Base-by-base conservation (phyloP, 176 grass and related monocot genomes). In the Zoysia japonica region DNA sequence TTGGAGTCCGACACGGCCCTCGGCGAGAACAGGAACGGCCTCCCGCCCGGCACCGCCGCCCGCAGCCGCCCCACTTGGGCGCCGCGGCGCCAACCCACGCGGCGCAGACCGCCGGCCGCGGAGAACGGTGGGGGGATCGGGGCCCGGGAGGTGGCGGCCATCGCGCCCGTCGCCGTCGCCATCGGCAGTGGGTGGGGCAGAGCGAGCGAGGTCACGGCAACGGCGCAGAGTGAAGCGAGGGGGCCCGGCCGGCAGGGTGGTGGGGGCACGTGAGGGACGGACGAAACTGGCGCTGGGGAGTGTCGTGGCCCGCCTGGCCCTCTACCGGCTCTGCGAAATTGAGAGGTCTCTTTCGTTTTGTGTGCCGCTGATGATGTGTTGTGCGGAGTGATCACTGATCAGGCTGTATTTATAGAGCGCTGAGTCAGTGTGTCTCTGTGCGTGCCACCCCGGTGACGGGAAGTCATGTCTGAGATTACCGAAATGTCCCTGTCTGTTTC, bases 1-100 rank as follows among this genome's bases (percentile, higher is more conserved):
- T 60, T 72, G 0, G 96, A 95, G 63, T 99, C 96, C 1, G 96
- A 99, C 47, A 99, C 96, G 45, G 82, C 92, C 61, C 71, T 64
- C 16, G 92, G 86, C 51, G 92, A 89, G 77, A 99, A 91, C 9
- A 95, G 7, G 65, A 89, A 74, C 44, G 78, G 85, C 64, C 81
- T 76, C 44, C 14, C 49, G 6, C 38, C 48, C 9, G 76, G 38
- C 64, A 61, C 77, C n/a, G 72, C 52, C 77, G 86, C 47, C 11
- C 55, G 60, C 82, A 88, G 65, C 39, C 60, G 78, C 8, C 79
- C 38, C 49, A 72, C 75, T 1, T 73, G 68, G 46, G 81, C 72
- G 51, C 87, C 80, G 61, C 53, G 38, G 74, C 56, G 63, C 63
- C 61, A 38, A 37, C 38, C 62, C 11, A 50, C 63, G 17, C 42